Conservation (phyloP, 2,329 filamentous ascomycete species). For the Phyllosticta citribraziliensis region DNA sequence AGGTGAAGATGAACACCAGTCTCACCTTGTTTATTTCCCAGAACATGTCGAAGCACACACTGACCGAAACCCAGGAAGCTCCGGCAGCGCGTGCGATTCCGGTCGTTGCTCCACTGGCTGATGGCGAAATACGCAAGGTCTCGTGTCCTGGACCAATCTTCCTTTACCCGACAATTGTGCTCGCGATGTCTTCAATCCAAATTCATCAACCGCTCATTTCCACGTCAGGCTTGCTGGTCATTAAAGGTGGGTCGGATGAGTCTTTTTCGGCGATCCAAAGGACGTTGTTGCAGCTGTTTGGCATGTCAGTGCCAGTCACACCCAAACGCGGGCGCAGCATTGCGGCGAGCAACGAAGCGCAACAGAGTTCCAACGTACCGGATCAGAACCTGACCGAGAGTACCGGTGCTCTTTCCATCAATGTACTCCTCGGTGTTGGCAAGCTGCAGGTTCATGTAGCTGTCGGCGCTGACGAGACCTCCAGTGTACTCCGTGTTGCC, state of each 20-base stretch:
- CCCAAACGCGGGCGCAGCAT: neutral
- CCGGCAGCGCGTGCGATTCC: neutral
- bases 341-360: neutral
- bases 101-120: neutral
- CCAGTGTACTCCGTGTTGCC: conserved; percentile 96
- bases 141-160: neutral
- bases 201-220: conserved; percentile 14
- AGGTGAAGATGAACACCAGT: neutral
- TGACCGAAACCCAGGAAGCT: neutral
- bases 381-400: conserved; percentile 84
- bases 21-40: neutral
- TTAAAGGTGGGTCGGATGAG: conserved; percentile 19
- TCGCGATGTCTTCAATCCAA: neutral
- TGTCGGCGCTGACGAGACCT: conserved; percentile 82
- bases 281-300: conserved; percentile 82
- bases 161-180: neutral
- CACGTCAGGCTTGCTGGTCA: conserved; percentile 5
- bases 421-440: conserved; percentile 87
- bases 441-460: conserved; percentile 98
- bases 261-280: conserved; percentile 67
- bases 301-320: neutral
- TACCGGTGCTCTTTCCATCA: conserved; percentile 73
- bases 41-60: neutral
- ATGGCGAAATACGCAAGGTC: neutral
- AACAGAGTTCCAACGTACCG: conserved; percentile 44